Conservation (phyloP, 2,329 filamentous ascomycete species). For the Epichloe brachyelytri region DNA sequence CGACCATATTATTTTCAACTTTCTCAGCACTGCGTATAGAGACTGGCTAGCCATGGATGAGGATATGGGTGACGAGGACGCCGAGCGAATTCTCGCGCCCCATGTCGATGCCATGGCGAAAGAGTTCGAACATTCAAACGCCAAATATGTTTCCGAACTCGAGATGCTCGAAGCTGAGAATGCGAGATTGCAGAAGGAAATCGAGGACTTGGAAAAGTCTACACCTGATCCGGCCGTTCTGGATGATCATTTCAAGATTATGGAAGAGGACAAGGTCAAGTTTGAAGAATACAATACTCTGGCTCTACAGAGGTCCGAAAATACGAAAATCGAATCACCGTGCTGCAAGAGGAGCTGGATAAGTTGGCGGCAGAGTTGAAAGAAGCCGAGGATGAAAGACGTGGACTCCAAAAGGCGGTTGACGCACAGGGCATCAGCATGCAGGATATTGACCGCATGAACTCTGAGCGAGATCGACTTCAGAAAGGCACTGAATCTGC, state of each 20-base stretch:
- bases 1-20: conserved; percentile 89
- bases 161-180: conserved; percentile 80
- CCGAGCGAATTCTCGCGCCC: conserved; percentile 63
- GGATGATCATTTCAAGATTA: conserved; percentile 80
- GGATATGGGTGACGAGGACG: conserved; percentile 75
- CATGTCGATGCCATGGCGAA: conserved; percentile 80
- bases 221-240: conserved; percentile 72
- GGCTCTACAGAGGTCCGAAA: conserved; percentile 74
- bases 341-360: conserved; percentile 76
- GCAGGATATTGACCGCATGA: conserved; percentile 98
- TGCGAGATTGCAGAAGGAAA: conserved; percentile 65
- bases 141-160: conserved; percentile 72
- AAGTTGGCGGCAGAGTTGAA: conserved; percentile 63
- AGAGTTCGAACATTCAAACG: conserved; percentile 76
- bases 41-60: conserved; percentile 92
- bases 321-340: conserved; percentile 66
- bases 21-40: conserved; percentile 77
- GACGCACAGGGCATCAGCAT: conserved; percentile 92
- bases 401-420: conserved; percentile 68
- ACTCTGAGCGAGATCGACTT: conserved; percentile 83
- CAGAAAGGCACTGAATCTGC: conserved; percentile 76
- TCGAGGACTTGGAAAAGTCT: conserved; percentile 78
- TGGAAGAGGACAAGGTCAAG: conserved; percentile 88
- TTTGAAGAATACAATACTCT: conserved; percentile 90
- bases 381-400: conserved; percentile 71